Evolutionary conservation across 2,329 filamentous ascomycete species (phyloP).

Genomic region (Cladorrhinum sp.): DNA sequence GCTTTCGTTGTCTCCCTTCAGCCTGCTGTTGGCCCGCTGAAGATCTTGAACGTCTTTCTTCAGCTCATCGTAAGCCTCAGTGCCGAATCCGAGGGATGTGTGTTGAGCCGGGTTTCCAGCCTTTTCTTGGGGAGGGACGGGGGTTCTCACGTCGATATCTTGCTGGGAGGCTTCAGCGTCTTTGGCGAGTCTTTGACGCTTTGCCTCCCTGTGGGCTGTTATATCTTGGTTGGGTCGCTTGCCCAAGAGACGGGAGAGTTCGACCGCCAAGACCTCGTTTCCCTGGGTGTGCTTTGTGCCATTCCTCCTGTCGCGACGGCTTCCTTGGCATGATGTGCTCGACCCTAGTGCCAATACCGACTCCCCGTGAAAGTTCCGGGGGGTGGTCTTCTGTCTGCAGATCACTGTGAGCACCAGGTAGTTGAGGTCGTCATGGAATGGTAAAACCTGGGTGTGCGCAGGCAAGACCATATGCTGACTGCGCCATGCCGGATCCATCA

Average conservation of each 20-base stretch:
- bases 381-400: background rate
- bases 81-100: background rate
- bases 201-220: background rate
- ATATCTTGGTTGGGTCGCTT: background rate
- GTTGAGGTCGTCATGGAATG: slow-evolving; percentile 14
- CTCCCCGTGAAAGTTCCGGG: no score
- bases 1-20: background rate
- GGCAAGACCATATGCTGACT: background rate
- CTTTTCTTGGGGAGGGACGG: no score
- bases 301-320: no score
- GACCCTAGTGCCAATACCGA: no score
- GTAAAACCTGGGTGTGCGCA: background rate
- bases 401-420: slow-evolving; percentile 12
- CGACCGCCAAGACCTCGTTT: background rate
- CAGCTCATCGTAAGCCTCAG: background rate
- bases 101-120: no score
- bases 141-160: no score
- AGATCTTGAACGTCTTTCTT: background rate
- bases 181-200: slow-evolving; percentile 6
- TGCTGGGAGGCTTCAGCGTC: no score
- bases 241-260: background rate
- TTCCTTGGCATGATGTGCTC: no score
- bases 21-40: background rate
- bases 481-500: slow-evolving; percentile 5
- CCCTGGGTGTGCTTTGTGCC: no score